These are phyloP conservation scores for Nemophila menziesii DNA, from an alignment of 257 asterid species.

Conservation along the genomic window DNA sequence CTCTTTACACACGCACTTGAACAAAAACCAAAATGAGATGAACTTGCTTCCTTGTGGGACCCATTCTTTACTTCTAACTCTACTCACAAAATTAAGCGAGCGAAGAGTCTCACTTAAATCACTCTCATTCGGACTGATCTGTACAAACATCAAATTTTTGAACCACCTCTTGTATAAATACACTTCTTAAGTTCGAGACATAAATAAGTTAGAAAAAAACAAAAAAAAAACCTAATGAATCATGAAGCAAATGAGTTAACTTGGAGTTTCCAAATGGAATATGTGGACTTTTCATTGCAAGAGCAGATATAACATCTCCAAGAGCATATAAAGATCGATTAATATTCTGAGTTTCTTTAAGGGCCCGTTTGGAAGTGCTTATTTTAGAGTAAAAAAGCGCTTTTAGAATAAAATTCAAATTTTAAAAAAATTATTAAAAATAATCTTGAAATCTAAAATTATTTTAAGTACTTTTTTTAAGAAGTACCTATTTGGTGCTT, in stretches of 20 bases:
- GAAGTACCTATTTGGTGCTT: too few relatives aligned
- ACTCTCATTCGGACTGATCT: constrained; percentile 85
- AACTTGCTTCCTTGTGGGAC: constrained; percentile 91
- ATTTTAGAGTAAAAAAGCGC: too few relatives aligned
- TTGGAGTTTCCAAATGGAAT: constrained; percentile 98
- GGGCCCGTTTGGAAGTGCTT: too few relatives aligned
- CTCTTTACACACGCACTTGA: too few relatives aligned
- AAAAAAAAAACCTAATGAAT: constrained; percentile 62
- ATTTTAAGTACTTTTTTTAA: too few relatives aligned
- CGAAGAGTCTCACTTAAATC: constrained; percentile 82
- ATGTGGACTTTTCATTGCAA: constrained; percentile 78
- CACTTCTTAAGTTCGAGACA: background rate
- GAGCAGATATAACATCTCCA: constrained; percentile 93
- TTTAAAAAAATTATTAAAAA: too few relatives aligned
- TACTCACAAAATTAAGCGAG: constrained; percentile 87
- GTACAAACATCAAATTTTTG: constrained; percentile 92
- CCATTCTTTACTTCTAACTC: constrained; percentile 94
- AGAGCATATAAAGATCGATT: constrained; percentile 91
- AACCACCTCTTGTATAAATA: constrained; percentile 65
- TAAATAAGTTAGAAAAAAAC: background rate
- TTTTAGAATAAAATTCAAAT: too few relatives aligned
- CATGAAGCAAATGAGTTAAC: constrained; percentile 98
- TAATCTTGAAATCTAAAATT: too few relatives aligned
- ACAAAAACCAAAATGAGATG: too few relatives aligned
- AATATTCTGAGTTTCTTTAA: constrained; percentile 90